Evolutionary conservation across 2,329 filamentous ascomycete genomes (phyloP).

Genomic region (Calonectria leucothoes): DNA sequence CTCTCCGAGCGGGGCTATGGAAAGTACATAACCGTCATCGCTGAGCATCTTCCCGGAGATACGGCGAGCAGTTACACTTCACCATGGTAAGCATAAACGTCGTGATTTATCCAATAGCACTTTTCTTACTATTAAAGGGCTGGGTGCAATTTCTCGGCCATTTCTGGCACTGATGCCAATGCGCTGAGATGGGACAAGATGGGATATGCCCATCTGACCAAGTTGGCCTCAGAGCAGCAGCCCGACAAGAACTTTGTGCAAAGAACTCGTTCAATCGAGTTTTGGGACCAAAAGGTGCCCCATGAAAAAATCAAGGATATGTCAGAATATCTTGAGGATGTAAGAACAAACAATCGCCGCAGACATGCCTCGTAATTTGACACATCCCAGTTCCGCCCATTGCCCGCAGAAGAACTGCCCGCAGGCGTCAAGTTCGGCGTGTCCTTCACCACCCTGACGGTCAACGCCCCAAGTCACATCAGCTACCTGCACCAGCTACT

Average conservation of each 20-base stretch:
- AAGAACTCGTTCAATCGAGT: conserved; percentile 53
- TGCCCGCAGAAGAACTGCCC: conserved; percentile 45
- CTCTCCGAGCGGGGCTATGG: conserved; percentile 49
- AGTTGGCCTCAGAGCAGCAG: conserved; percentile 44
- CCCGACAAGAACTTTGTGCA: conserved; percentile 48
- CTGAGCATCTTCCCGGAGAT: conserved; percentile 55
- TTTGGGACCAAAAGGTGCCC: conserved; percentile 53
- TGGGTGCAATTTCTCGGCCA: conserved; percentile 57
- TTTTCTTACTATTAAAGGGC: conserved; percentile 42
- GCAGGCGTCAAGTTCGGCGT: conserved; percentile 48
- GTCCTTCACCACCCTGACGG: conserved; percentile 49
- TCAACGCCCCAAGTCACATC: conserved; percentile 53
- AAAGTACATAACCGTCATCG: conserved; percentile 49
- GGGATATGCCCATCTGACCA: conserved; percentile 51
- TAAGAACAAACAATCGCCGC: conserved; percentile 30
- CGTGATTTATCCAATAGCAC: not conserved
- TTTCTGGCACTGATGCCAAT: conserved; percentile 55
- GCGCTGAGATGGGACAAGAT: conserved; percentile 54
- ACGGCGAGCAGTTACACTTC: conserved; percentile 53
- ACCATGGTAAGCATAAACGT: conserved; percentile 48
- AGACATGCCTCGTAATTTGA: not conserved
- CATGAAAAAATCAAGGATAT: conserved; percentile 54
- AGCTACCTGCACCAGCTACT: conserved; percentile 43
- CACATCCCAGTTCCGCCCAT: conserved; percentile 42
- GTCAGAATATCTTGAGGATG: conserved; percentile 53